Evolutionary conservation across 2,329 filamentous ascomycete genomes (phyloP), one percentile per base, ranked within the genome.

Genomic region (Trichoderma gracile): DNA sequence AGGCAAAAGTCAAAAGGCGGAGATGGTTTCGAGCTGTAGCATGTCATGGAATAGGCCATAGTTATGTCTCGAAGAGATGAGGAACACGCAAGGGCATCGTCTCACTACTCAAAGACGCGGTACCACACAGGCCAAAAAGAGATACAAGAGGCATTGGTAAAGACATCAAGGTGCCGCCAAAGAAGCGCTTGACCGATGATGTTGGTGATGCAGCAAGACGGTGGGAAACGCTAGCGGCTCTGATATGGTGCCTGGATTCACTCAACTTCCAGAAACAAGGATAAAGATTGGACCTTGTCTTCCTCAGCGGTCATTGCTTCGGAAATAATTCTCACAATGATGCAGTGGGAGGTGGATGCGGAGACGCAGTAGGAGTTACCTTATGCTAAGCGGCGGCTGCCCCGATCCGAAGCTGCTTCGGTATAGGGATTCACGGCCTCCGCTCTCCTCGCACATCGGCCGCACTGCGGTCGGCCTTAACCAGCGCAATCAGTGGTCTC

Each of bases 321-420:
- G 56, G 56, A n/a, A 59, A 42, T 50, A 40, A 38, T 38, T 9
- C 10, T 38, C 33, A 12, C 14, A 38, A 38, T 38, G 12, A 38
- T 38, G 33, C 33, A 38, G 33, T 14, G 10, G 33, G 12, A 38
- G 33, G 12, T 14, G 10, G 33, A 14, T 14, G 0, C 9, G 10
- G 17, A 52, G 49, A 33, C 19, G 49, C 49, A 52, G 47, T 27
- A 3, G 27, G 27, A 3, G 15, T 52, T 40, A 50, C 56, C 23
- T 59, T 49, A 47, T 50, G 56, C 56, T 38, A 33, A 58, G 17
- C 55, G 19, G 19, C 56, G 45, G 46, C 17, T 50, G 45, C 56
- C 33, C 56, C 56, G 56, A 42, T 49, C 56, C n/a, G 33, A 40
- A 59, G 25, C 38, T 49, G 17, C 40, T 40, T 43, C 15, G 23